phyloP scores from a whole-genome alignment of 2,329 filamentous ascomycete species.

The Neopestalotiopsis rosae region DNA sequence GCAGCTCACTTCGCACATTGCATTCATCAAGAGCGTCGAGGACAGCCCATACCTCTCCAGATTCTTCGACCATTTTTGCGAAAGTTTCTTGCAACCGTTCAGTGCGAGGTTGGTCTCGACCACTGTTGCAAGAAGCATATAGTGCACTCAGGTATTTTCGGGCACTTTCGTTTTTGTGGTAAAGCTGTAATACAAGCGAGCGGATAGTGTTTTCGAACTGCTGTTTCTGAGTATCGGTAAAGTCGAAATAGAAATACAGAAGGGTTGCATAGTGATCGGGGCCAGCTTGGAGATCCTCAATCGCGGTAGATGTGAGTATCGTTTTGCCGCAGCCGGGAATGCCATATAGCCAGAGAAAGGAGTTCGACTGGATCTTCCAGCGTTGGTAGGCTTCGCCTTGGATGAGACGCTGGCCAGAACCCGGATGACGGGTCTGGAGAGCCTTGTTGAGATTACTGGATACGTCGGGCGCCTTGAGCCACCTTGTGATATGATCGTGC shows the following conservation, averaged over 20 bases:
- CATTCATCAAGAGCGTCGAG: conserved; percentile 39
- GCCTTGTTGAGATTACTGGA: conserved; percentile 37
- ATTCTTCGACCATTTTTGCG: conserved; percentile 28
- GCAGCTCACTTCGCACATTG: conserved; percentile 14
- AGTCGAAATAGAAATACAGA: conserved; percentile 44
- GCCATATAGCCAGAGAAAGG: conserved; percentile 43
- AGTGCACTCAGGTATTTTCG: conserved; percentile 30
- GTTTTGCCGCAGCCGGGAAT: conserved; percentile 49
- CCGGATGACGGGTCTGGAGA: conserved; percentile 33
- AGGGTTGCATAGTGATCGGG: conserved; percentile 5
- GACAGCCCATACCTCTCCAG: conserved; percentile 29
- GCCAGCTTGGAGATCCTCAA: conserved; percentile 30
- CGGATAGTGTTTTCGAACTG: conserved; percentile 37
- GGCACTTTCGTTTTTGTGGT: conserved; percentile 24
- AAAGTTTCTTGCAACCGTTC: conserved; percentile 21
- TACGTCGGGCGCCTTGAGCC: not conserved
- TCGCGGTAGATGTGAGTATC: conserved; percentile 42
- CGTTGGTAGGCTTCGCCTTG: conserved; percentile 28
- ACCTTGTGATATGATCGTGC: not conserved
- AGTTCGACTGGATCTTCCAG: conserved; percentile 37
- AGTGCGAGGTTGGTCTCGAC: conserved; percentile 27
- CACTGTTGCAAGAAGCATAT: conserved; percentile 29
- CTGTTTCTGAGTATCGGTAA: conserved; percentile 43
- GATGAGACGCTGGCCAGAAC: conserved; percentile 42
- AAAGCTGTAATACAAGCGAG: conserved; percentile 43